Evolutionary conservation across 768 basidiomycete species (phyloP).

Genomic region (Butyriboletus loyo): DNA sequence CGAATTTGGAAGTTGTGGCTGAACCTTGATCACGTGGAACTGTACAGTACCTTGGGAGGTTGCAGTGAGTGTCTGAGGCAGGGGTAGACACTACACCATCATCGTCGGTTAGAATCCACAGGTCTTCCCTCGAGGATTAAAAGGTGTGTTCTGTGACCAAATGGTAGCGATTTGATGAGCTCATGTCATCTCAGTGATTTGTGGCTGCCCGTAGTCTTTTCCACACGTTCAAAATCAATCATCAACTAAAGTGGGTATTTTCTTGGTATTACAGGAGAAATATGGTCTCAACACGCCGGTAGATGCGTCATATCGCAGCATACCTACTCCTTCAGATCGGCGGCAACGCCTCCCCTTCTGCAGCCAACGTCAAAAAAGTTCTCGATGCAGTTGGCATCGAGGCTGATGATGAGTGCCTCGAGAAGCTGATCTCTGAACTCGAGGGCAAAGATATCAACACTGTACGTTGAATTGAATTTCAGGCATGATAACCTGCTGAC

Average conservation of each 20-base stretch:
- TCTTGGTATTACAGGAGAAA: neutral
- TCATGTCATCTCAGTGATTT: conserved; percentile 64
- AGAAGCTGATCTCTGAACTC: conserved; percentile 85
- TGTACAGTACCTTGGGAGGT: conserved; percentile 49
- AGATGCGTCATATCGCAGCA: conserved; percentile 94
- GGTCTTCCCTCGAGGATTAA: conserved; percentile 94
- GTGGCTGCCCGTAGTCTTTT: conserved; percentile 73
- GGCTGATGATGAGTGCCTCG: conserved; percentile 76
- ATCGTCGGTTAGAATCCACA: conserved; percentile 86
- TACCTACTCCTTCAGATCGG: conserved; percentile 96
- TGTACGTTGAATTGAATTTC: conserved; percentile 40
- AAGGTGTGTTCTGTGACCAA: conserved; percentile 37
- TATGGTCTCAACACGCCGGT: conserved; percentile 1
- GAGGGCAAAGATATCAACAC: conserved; percentile 84
- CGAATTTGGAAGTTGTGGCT: conserved; percentile 42
- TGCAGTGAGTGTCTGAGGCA: conserved; percentile 9
- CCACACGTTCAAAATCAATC: conserved; percentile 28
- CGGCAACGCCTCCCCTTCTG: conserved; percentile 85
- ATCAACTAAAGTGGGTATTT: conserved; percentile 42
- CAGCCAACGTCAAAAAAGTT: conserved; percentile 84
- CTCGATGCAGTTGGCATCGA: conserved; percentile 86
- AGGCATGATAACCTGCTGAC: neutral
- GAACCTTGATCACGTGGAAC: conserved; percentile 46
- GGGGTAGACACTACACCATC: conserved; percentile 24
- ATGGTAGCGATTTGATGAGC: neutral